Conservation (phyloP, 148 eudicot genomes). For the Gaultheria prostrata region DNA sequence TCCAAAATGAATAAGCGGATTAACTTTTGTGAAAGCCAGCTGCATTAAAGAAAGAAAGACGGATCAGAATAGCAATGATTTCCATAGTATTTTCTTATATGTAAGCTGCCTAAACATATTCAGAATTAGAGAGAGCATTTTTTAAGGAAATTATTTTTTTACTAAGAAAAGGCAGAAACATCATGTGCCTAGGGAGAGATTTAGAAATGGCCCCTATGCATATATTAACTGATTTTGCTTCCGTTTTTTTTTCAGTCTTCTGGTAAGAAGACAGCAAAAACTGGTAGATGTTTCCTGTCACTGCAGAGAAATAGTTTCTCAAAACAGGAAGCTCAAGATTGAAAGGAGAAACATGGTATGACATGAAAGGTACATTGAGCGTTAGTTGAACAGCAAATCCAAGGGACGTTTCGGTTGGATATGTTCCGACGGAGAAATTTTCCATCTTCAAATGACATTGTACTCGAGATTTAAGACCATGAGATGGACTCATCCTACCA, state of each 20-base stretch:
- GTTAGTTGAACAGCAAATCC: neutral
- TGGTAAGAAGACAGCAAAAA: neutral
- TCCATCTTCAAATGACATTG: too few relatives aligned
- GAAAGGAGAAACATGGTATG: neutral
- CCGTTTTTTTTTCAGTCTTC: neutral
- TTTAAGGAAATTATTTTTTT: neutral
- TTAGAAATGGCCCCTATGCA: neutral
- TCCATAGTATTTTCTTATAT: neutral
- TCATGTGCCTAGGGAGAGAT: neutral
- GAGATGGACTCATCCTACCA: neutral
- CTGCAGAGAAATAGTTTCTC: neutral
- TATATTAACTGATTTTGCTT: neutral
- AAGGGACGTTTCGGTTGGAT: neutral
- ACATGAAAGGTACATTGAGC: neutral
- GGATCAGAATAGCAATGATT: neutral
- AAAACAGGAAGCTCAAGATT: neutral
- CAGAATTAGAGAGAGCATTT: neutral
- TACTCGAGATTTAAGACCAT: neutral
- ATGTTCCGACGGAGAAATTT: neutral
- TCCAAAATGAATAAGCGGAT: conserved; percentile 80
- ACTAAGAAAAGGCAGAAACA: neutral
- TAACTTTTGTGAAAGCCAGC: conserved; percentile 60
- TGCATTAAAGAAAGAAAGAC: conserved; percentile 26
- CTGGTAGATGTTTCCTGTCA: neutral
- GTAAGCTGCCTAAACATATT: neutral